A percentile compares a stretch with the other conserved stretches of the same genome.
phyloP scores from a whole-genome alignment of 495 filamentous ascomycete species.

The Aspergillus leporis region DNA sequence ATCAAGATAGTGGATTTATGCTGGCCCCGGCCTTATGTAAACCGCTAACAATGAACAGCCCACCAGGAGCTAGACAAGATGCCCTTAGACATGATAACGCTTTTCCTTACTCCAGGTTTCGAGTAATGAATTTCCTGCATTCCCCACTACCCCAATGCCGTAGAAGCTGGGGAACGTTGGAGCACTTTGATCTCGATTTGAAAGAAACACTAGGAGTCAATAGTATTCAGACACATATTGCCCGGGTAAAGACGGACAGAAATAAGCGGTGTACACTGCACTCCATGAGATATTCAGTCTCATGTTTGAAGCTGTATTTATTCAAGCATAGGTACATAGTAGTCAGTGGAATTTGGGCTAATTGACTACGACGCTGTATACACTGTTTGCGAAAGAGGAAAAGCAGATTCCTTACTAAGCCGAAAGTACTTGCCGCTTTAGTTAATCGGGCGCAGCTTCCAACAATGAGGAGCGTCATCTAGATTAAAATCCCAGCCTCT shows the following conservation, averaged over 20 bases:
- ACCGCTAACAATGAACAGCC: neutral
- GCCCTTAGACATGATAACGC: neutral
- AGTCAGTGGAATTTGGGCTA: neutral
- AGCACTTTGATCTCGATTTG: neutral
- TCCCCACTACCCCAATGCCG: neutral
- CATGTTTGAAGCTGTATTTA: no score
- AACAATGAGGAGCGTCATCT: no score
- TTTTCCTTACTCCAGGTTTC: slow-evolving; percentile 9
- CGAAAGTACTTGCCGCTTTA: neutral
- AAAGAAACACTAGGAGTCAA: neutral
- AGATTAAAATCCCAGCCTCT: no score
- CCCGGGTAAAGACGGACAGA: neutral
- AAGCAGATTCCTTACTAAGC: neutral
- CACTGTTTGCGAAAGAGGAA: neutral
- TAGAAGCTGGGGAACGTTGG: neutral
- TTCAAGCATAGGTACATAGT: neutral
- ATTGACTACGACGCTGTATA: neutral
- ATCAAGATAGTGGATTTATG: slow-evolving; percentile 2
- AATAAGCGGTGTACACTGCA: neutral
- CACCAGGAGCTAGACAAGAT: neutral
- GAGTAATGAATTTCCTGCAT: slow-evolving; percentile 7
- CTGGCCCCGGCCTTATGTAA: neutral
- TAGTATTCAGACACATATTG: neutral
- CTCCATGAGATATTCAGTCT: neutral
- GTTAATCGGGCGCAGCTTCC: no score